A percentile compares a stretch with the other conserved stretches of the same genome.
Evolutionary conservation across 768 basidiomycete species (phyloP).

Genomic region (Leccinellum albellum): DNA sequence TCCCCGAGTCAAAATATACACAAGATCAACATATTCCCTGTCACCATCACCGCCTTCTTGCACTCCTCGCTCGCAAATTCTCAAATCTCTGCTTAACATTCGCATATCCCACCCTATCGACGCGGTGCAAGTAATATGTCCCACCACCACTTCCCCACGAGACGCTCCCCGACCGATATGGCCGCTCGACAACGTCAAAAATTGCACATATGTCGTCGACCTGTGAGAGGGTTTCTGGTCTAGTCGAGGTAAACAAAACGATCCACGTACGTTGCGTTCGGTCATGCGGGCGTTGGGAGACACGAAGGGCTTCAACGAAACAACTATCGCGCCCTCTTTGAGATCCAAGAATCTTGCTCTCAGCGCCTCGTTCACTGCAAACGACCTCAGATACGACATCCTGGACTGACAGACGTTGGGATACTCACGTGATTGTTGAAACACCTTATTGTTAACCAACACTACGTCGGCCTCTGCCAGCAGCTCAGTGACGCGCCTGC

Average conservation of each 20-base stretch:
- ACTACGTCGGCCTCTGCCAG: constrained; percentile 86
- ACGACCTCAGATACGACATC: background rate
- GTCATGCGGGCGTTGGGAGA: constrained; percentile 73
- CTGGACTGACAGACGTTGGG: background rate
- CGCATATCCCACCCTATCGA: constrained; percentile 70
- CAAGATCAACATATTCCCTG: background rate
- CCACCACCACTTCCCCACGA: constrained; percentile 78
- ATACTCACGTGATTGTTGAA: constrained; percentile 64
- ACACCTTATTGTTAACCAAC: constrained; percentile 86
- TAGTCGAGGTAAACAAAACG: background rate
- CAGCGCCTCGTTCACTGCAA: constrained; percentile 79
- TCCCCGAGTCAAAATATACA: background rate
- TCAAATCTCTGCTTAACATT: constrained; percentile 56
- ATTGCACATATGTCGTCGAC: constrained; percentile 79
- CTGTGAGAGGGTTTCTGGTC: constrained; percentile 31
- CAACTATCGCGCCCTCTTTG: constrained; percentile 87
- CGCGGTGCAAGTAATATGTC: constrained; percentile 70
- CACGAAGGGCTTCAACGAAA: constrained; percentile 86
- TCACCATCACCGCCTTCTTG: constrained; percentile 20
- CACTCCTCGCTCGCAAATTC: constrained; percentile 35
- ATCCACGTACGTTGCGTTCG: constrained; percentile 66
- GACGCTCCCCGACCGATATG: constrained; percentile 69
- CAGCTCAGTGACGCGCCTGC: constrained; percentile 60
- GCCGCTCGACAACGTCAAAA: constrained; percentile 67
- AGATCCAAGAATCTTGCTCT: constrained; percentile 90